phyloP scores from a whole-genome alignment of 148 eudicot species.

The Pouteria glomerata region DNA sequence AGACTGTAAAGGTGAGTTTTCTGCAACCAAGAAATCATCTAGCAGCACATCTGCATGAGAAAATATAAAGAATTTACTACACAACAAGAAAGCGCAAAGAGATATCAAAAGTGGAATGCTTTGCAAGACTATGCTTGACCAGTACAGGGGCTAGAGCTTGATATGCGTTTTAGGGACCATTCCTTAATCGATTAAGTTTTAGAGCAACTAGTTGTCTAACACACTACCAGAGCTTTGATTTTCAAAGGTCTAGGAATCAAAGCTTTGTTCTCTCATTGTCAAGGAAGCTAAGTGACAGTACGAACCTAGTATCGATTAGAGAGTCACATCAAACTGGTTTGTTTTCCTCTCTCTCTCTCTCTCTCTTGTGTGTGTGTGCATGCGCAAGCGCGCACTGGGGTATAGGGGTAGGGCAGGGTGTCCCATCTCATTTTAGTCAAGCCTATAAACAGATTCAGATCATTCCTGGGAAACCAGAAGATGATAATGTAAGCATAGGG shows the following conservation, averaged over 20 bases:
- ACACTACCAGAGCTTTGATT: background rate
- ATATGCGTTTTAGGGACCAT: background rate
- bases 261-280: background rate
- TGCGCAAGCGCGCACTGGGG: no score
- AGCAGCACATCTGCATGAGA: conserved; percentile 66
- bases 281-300: no score
- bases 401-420: no score
- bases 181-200: background rate
- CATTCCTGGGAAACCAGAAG: no score
- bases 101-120: background rate
- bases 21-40: conserved; percentile 76
- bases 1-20: conserved; percentile 59
- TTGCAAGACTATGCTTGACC: background rate
- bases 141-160: background rate
- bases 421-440: no score
- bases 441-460: no score
- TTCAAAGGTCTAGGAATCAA: background rate
- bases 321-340: no score
- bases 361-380: no score
- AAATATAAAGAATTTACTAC: conserved; percentile 3
- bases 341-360: no score
- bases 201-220: background rate
- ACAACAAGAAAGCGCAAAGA: background rate
- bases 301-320: no score
- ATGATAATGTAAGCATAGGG: no score